Base-by-base conservation (phyloP, 441 rosid species). In the Populus hybrid region DNA sequence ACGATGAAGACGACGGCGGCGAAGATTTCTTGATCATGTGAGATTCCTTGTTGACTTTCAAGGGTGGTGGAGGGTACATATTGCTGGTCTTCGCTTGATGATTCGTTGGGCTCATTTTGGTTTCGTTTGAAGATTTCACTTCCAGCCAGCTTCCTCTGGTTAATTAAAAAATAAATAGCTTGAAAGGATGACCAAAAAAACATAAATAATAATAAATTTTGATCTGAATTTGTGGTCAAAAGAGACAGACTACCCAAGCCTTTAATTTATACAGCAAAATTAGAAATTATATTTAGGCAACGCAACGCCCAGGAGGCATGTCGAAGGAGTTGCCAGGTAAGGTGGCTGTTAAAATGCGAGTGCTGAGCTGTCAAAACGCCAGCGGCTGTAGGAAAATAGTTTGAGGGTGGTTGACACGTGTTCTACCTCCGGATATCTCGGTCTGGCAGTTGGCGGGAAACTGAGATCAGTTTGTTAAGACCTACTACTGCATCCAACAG, bases 1-100 rank as follows among this genome's bases (percentile, higher is more conserved):
- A 30, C 32, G 32, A 78, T 18, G 78, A 73, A 0, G 87, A 80
- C 0, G 87, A 78, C 2, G 90, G 78, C 2, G 97, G 80, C 0
- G 87, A 81, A 1, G 86, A 78, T 77, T 87, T 87, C 42, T 88
- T 92, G 30, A 87, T 91, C 72, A 78, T 38, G 82, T 88, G 94
- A 0, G 97, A 94, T 28, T 84, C 89, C 68, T 85, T 92, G 81
- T 79, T 84, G 64, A 89, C 75, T 75, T 88, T 90, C 80, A 92
- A 70, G 1, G 84, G 73, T 10, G 92, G 87, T 28, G 81, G 75
- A 8, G 72, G 12, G 5, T 11, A 30, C 32, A 30, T 36, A 42
- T 21, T 67, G 30, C 16, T 64, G 59, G 64, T 30, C 67, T 79
- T 84, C 57, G 76, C 76, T 42, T 68, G 82, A 7, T 81, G 82